Conservation (phyloP, 257 asterid genomes). For the Gentiana dahurica region DNA sequence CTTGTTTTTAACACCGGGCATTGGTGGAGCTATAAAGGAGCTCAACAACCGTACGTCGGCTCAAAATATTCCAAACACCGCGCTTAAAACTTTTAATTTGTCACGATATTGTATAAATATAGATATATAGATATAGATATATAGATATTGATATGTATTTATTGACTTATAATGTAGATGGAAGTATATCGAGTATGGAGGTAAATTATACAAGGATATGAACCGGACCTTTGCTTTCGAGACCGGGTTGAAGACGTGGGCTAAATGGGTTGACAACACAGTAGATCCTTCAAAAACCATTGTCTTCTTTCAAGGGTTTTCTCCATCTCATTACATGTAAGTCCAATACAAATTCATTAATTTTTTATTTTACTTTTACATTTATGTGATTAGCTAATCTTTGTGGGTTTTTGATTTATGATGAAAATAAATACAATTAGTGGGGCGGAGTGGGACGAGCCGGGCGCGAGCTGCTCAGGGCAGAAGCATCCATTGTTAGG, state of each 20-base stretch:
- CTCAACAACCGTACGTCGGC: neutral
- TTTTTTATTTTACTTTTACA: neutral
- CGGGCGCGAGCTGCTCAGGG: slow-evolving; percentile 30
- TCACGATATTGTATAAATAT: too few relatives aligned
- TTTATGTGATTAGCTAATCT: neutral
- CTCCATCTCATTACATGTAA: slow-evolving; percentile 66
- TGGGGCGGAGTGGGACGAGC: slow-evolving; percentile 57
- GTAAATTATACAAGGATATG: slow-evolving; percentile 50
- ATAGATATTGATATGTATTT: neutral
- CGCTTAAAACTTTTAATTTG: neutral
- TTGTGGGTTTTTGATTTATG: neutral
- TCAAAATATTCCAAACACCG: too few relatives aligned
- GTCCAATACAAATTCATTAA: too few relatives aligned
- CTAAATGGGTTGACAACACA: slow-evolving; percentile 46
- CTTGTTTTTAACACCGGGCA: slow-evolving; percentile 2
- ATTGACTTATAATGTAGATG: slow-evolving; percentile 8
- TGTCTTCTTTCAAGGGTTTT: slow-evolving; percentile 48
- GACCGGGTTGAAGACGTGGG: slow-evolving; percentile 57
- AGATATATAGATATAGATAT: too few relatives aligned
- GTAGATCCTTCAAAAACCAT: slow-evolving; percentile 28
- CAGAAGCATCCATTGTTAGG: slow-evolving; percentile 41
- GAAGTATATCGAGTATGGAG: slow-evolving; percentile 50
- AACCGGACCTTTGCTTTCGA: slow-evolving; percentile 56
- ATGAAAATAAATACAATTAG: slow-evolving; percentile 15
- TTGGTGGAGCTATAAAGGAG: slow-evolving; percentile 1